phyloP scores from a whole-genome alignment of 306 rosid species.

The Lathyrus tuberosus region DNA sequence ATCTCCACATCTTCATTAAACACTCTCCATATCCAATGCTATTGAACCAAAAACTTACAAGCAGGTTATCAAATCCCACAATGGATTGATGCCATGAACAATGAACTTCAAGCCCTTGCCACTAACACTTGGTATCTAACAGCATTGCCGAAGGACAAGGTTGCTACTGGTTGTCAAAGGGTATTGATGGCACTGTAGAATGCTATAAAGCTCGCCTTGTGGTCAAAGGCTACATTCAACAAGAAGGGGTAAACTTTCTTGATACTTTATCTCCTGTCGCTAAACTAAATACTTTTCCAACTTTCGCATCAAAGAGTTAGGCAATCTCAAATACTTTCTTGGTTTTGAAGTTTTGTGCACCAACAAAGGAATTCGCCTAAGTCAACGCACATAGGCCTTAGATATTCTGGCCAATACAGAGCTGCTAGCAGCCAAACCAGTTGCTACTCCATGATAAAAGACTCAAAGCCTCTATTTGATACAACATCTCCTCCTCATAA shows the following conservation, averaged over 20 bases:
- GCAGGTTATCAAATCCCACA: background rate
- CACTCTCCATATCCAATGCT: background rate
- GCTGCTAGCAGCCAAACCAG: background rate
- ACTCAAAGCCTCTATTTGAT: background rate
- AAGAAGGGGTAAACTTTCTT: background rate
- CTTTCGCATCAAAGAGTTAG: background rate
- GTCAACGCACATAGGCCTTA: background rate
- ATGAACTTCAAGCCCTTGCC: background rate
- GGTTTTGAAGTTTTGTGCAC: background rate
- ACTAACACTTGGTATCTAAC: background rate
- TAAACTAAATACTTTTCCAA: background rate
- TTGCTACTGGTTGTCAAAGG: background rate
- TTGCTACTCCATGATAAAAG: background rate
- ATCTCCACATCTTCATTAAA: background rate
- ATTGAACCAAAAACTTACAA: background rate
- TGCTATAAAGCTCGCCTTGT: background rate
- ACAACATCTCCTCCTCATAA: background rate
- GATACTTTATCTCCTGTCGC: background rate
- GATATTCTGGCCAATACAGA: background rate
- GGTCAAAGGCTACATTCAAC: background rate
- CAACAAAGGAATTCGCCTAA: background rate
- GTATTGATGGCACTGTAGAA: background rate
- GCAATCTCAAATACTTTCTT: background rate
- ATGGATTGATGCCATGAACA: background rate
- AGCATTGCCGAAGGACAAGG: background rate